phyloP scores from a whole-genome alignment of 2,329 filamentous ascomycete genomes.

The Corynespora cassiicola region DNA sequence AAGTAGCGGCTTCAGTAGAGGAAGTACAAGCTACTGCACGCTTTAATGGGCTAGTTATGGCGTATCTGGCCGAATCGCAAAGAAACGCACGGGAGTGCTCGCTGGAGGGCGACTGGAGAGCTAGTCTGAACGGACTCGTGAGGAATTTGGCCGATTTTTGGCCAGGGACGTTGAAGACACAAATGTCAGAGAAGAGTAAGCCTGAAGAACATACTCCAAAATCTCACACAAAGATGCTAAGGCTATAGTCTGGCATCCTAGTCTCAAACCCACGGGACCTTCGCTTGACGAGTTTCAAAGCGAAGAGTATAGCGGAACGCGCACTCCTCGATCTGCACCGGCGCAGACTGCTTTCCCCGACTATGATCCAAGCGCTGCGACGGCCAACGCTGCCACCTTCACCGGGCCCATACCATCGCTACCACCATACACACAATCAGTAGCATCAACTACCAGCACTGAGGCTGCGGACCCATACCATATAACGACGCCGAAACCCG shows the following conservation, averaged over 20 bases:
- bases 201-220: constrained; percentile 9
- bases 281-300: constrained; percentile 8
- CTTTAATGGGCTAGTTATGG: constrained; percentile 1
- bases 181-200: constrained; percentile 23
- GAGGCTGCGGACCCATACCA: constrained; percentile 23
- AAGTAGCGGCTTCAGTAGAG: constrained; percentile 4
- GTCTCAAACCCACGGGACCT: constrained; percentile 17
- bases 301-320: constrained; percentile 10
- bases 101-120: constrained; percentile 24
- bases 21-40: constrained; percentile 6
- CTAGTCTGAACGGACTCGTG: constrained; percentile 16
- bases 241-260: constrained; percentile 17
- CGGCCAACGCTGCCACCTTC: constrained; percentile 9
- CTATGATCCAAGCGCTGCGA: constrained; percentile 12
- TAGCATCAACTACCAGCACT: constrained; percentile 20
- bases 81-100: constrained; percentile 15
- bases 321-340: constrained; percentile 10
- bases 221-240: too few species aligned
- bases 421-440: constrained; percentile 16
- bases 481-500: constrained; percentile 25
- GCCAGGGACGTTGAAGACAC: constrained; percentile 11
- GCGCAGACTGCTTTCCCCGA: constrained; percentile 10
- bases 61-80: constrained; percentile 16
- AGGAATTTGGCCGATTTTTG: constrained; percentile 10
- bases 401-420: constrained; percentile 17